Conservation (phyloP, 768 basidiomycete genomes). For the Mycena amicta region DNA sequence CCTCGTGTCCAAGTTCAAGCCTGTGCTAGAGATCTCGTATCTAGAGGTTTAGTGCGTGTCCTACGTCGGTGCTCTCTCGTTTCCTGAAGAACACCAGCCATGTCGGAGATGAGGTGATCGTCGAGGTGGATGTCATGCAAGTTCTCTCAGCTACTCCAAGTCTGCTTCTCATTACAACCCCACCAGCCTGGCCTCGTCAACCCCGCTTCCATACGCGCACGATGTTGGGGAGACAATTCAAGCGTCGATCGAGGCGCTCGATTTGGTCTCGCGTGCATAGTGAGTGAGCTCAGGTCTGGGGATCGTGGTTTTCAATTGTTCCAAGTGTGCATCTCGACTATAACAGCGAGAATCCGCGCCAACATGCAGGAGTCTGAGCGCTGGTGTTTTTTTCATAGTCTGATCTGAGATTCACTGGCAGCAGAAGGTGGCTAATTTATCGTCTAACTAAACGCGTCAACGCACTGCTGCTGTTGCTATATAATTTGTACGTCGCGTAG, state of each 20-base stretch:
- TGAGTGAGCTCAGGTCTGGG: background rate
- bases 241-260: conserved; percentile 18
- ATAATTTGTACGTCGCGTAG: too few relatives aligned
- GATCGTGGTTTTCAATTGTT: background rate
- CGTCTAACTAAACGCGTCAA: background rate
- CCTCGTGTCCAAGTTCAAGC: conserved; percentile 17
- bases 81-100: conserved; percentile 12
- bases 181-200: conserved; percentile 6
- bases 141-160: background rate
- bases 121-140: conserved; percentile 19
- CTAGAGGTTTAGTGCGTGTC: conserved; percentile 22
- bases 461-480: too few relatives aligned
- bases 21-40: conserved; percentile 18
- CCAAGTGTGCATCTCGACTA: conserved; percentile 21
- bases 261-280: conserved; percentile 23
- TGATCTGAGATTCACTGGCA: too few relatives aligned
- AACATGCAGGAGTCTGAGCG: conserved; percentile 9
- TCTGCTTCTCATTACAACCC: background rate
- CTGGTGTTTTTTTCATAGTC: too few relatives aligned
- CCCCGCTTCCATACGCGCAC: conserved; percentile 17
- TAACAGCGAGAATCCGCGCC: conserved; percentile 14
- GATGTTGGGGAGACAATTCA: conserved; percentile 22
- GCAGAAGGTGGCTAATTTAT: too few relatives aligned
- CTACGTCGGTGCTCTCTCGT: background rate
- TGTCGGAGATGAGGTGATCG: conserved; percentile 22